phyloP scores from a whole-genome alignment of 176 grass and related monocot species.

The Poa pratensis region DNA sequence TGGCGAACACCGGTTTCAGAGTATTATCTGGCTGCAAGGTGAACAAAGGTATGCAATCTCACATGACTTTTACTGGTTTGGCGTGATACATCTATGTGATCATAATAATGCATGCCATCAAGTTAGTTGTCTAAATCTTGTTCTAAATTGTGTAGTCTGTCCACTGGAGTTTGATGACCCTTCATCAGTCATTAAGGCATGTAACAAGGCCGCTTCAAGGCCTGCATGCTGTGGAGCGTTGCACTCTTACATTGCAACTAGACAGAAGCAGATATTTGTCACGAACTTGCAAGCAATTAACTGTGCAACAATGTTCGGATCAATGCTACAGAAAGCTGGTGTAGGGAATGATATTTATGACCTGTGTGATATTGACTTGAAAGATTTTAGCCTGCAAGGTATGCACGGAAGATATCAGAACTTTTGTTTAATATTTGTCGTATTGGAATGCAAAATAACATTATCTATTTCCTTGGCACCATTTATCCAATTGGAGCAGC shows the following conservation, averaged over 20 bases:
- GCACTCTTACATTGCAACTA: conserved; percentile 74
- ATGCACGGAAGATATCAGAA: conserved; percentile 38
- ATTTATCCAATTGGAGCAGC: conserved; percentile 54
- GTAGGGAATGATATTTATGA: conserved; percentile 71
- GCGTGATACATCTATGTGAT: conserved; percentile 12
- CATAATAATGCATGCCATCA: conserved; percentile 29
- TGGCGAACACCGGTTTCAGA: conserved; percentile 75
- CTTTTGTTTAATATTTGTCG: conserved; percentile 27
- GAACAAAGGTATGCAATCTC: conserved; percentile 80
- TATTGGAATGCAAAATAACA: conserved; percentile 55
- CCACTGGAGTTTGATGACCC: conserved; percentile 91
- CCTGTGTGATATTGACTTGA: conserved; percentile 87
- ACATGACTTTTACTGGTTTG: conserved; percentile 25
- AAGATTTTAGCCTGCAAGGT: conserved; percentile 99
- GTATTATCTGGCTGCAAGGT: conserved; percentile 94
- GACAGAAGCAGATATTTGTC: conserved; percentile 93
- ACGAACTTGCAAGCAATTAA: conserved; percentile 99
- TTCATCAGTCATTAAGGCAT: conserved; percentile 74
- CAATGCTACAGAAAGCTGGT: conserved; percentile 90
- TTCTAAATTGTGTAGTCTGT: conserved; percentile 66
- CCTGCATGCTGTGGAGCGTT: conserved; percentile 68
- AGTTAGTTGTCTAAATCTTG: conserved; percentile 33
- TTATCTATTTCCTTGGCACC: conserved; percentile 27
- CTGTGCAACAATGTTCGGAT: conserved; percentile 94
- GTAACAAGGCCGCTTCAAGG: conserved; percentile 62